phyloP scores from a whole-genome alignment of 2,329 filamentous ascomycete genomes.

The Epichloe gansuensis region DNA sequence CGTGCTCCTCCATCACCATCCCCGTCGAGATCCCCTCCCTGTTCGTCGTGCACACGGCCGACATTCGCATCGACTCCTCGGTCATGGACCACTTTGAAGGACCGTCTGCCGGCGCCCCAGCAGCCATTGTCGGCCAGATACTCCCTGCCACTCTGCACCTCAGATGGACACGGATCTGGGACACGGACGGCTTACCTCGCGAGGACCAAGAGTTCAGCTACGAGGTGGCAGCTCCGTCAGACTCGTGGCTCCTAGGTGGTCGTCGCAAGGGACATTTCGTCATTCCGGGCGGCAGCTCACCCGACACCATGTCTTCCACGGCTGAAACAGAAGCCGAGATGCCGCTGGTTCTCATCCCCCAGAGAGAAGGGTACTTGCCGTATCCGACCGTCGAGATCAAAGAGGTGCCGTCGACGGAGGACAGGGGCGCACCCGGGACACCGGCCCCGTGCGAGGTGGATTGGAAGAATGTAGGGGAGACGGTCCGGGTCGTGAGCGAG shows the following conservation, averaged over 20 bases:
- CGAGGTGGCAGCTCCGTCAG: slow-evolving; percentile 60
- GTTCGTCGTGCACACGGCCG: slow-evolving; percentile 69
- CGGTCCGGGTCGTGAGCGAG: slow-evolving; percentile 61
- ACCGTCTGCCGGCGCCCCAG: slow-evolving; percentile 23
- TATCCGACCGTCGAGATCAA: slow-evolving; percentile 71
- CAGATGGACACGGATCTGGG: slow-evolving; percentile 51
- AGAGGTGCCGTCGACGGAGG: slow-evolving; percentile 31
- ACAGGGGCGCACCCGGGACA: slow-evolving; percentile 12
- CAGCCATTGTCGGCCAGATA: slow-evolving; percentile 50
- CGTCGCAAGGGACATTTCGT: slow-evolving; percentile 67
- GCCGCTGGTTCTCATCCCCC: slow-evolving; percentile 64
- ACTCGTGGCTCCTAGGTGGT: slow-evolving; percentile 77
- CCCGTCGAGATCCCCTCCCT: slow-evolving; percentile 81
- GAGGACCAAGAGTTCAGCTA: slow-evolving; percentile 64
- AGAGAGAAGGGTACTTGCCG: slow-evolving; percentile 64
- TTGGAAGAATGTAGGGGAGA: slow-evolving; percentile 64
- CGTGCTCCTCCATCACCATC: slow-evolving; percentile 63
- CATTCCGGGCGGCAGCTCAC: slow-evolving; percentile 30
- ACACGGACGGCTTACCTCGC: slow-evolving; percentile 28
- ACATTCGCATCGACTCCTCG: slow-evolving; percentile 41
- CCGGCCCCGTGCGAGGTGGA: slow-evolving; percentile 57
- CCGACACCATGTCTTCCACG: slow-evolving; percentile 30
- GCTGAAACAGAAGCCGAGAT: slow-evolving; percentile 45
- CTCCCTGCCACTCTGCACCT: slow-evolving; percentile 49
- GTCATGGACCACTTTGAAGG: slow-evolving; percentile 18